Evolutionary conservation across 2,329 filamentous ascomycete species (phyloP), one percentile per base, ranked within the genome.

Genomic region (Epichloe baconii): DNA sequence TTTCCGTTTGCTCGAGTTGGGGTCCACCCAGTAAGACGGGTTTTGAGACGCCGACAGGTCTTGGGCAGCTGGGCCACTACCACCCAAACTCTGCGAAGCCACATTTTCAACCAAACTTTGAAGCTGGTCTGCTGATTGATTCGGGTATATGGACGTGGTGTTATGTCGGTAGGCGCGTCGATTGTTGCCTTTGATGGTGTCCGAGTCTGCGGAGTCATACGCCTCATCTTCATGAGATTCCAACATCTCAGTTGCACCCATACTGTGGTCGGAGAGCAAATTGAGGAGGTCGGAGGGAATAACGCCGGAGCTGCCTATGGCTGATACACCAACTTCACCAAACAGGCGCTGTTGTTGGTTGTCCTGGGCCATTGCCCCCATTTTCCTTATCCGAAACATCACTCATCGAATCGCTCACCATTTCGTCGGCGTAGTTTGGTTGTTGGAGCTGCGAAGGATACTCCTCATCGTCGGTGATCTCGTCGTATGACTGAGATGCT

Each of bases 331-430:
- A 5, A 81, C 73, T 54, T 80, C 78, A 2, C 78, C 78, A 59
- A 79, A 80, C 2, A 80, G 63, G 10, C 70, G 69, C 3, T 65
- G 70, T 3, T 62, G 65, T 5, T 65, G 67, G 12, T 59, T 57
- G 19, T 55, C 62, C 42, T 64, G 80, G 68, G 81, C 82, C 45
- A 85, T 80, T 65, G 85, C 84, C 47, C 79, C 79, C 77, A 7
- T 87, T 90, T 64, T 90, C 86, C 60, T 88, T 88, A 63, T 90
- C 87, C 4, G 85, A 88, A 53, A 88, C 84, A 56, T 86, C 87
- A 55, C 68, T 67, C 57, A 68, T 65, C 1, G 71, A 75, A 47
- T 68, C 69, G 51, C 69, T 67, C 2, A 72, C 61, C 10, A 68
- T 59, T 42, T 72, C 68, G 15, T 66, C 64, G 10, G 70, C 66